Evolutionary conservation across 2,329 filamentous ascomycete genomes (phyloP), one percentile per base, ranked within the genome.

Genomic region (Lecanosticta acicola): DNA sequence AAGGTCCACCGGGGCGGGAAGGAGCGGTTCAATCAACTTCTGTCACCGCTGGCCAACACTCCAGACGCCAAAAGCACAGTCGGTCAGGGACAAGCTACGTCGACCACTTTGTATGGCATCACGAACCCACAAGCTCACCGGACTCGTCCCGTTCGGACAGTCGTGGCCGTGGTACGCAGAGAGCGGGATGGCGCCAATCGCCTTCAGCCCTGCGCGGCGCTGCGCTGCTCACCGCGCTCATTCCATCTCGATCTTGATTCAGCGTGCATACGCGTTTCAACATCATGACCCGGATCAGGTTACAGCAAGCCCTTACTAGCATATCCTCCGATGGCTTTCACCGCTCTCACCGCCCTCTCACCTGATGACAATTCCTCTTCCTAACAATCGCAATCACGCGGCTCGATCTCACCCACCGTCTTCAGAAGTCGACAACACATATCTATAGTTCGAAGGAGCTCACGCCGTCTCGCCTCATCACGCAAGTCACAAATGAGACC

Each of bases 1-100:
- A 37, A 9, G 35, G 19, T 18, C 16, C 16, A 17, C 35, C 32
- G 17, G 13, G 4, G 37, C 37, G 37, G 37, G 37, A 39, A 39
- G 37, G 37, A 39, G 19, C 19, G 37, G 18, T 18, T 39, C 37
- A 39, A 39, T 39, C 37, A 39, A 13, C 17, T 39, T 24, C 13
- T 13, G 21, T n/a, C 17, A 24, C 21, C 14, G 3, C 4, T 3
- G 13, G 20, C 18, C 37, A 39, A 24, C 37, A 7, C 24, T 29
- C 24, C 24, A 29, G 24, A 29, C 24, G 24, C n/a, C n/a, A n/a
- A 29, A 29, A 29, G 24, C 18, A 37, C 4, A 17, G 37, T 39
- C 37, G 37, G 37, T 39, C 37, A 39, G 24, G 21, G 9, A 4
- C 19, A 20, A 10, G 5, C 37, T 39, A 39, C 37, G 37, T 39